Conservation (phyloP, 257 asterid genomes). For the Penstemon davidsonii region DNA sequence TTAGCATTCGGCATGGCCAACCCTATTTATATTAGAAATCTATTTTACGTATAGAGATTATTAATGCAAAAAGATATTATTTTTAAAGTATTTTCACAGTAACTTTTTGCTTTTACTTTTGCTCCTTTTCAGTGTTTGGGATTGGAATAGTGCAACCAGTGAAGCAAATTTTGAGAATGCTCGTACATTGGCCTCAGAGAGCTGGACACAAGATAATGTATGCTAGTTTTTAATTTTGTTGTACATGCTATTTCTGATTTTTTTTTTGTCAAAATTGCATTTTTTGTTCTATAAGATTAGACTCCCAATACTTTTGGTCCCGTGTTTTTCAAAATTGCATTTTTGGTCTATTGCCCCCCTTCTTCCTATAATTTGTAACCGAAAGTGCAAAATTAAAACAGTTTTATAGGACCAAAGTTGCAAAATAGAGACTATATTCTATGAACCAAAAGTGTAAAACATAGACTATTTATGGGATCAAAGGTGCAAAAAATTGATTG, state of each 20-base stretch:
- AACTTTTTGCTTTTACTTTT: slow-evolving; percentile 19
- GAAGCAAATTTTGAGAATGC: slow-evolving; percentile 77
- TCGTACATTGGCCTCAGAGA: slow-evolving; percentile 72
- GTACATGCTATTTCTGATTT: background rate
- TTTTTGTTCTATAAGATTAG: background rate
- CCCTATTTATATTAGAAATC: too few relatives aligned
- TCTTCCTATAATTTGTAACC: too few relatives aligned
- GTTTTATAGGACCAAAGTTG: too few relatives aligned
- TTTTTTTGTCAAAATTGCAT: background rate
- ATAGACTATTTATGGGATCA: too few relatives aligned
- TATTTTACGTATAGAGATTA: background rate
- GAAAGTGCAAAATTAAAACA: too few relatives aligned
- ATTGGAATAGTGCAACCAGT: slow-evolving; percentile 60
- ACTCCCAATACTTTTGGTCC: too few relatives aligned
- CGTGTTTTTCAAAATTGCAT: too few relatives aligned
- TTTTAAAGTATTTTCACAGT: background rate
- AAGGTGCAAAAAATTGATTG: too few relatives aligned
- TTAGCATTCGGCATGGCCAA: slow-evolving; percentile 9
- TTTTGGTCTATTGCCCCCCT: too few relatives aligned
- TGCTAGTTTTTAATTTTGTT: slow-evolving; percentile 22
- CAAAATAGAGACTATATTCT: too few relatives aligned
- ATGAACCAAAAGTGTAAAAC: too few relatives aligned
- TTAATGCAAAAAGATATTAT: background rate
- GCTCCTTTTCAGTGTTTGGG: slow-evolving; percentile 69
- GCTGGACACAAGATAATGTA: slow-evolving; percentile 73